Base-by-base conservation (phyloP, 768 basidiomycete species). In the Melanogaster broomeanus region DNA sequence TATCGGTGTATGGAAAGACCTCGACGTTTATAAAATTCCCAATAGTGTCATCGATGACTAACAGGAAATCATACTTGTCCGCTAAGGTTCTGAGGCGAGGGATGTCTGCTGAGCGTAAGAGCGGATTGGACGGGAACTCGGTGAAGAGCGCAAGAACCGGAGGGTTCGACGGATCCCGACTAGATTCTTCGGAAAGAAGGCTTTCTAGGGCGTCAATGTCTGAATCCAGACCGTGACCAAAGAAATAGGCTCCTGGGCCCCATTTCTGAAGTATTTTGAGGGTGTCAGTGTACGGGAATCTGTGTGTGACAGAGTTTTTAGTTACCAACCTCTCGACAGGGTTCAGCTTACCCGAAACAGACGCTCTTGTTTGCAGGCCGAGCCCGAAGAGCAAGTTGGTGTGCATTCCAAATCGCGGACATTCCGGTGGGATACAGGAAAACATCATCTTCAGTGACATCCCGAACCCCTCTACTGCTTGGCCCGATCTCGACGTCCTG, bases 21-120 rank as follows among this genome's bases (percentile, higher is more conserved):
- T 96, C 88, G 30, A 98, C 93, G 57, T 98, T 99, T 56, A 90
- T 81, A 55, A 95, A 92, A 64, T 93, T 97, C 10, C 94, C 96
- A 33, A 99, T 82, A 2, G 93, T 98, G 65, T 98, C 96, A 62
- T 99, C 96, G 22, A 99, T 76, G 22, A 98, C 82, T 45, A 98
- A 78, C 44, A 91, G 71, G 70, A 98, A 98, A 40, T 88, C 84
- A 58, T 92, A 88, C 65, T 89, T 82, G 68, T 98, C 92, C 0
- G 96, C 93, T 9, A 99, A 74, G 15, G 74, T 66, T 41, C 93
- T 79, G 34, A 99, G 72, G 11, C 85, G 78, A 18, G 80, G 76
- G 3, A 99, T 74, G 64, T 97, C 79, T 11, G 92, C 81, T 2
- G 88, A 87, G n/a, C 90, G 84, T 7, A 99, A 74, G 16, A 99